phyloP scores from a whole-genome alignment of 371 early-diverging fungal species.

The Rhizopus stolonifer region DNA sequence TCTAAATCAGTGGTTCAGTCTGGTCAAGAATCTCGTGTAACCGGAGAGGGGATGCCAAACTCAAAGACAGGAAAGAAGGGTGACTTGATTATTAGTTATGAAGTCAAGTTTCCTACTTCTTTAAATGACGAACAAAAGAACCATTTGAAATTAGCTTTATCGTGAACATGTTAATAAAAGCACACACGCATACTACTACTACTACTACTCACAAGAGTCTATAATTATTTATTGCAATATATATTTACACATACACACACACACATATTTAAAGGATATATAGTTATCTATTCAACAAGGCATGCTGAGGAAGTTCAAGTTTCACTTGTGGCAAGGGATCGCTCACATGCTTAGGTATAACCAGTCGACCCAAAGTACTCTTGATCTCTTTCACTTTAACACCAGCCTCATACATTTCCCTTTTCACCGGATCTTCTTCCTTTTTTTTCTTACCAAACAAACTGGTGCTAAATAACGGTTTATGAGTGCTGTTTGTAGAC shows the following conservation, averaged over 20 bases:
- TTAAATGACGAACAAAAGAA: conserved; percentile 72
- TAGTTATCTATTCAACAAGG: conserved; percentile 34
- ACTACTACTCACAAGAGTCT: no score
- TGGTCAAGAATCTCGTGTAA: conserved; percentile 72
- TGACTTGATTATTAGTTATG: conserved; percentile 76
- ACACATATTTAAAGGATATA: no score
- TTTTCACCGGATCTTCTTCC: conserved; percentile 22
- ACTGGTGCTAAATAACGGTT: conserved; percentile 7
- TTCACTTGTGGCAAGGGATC: conserved; percentile 48
- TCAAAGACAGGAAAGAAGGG: conserved; percentile 82
- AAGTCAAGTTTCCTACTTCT: conserved; percentile 80
- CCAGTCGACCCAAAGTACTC: conserved; percentile 37
- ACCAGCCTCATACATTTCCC: conserved; percentile 40
- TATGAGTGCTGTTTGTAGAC: background rate
- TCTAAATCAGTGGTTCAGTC: conserved; percentile 66
- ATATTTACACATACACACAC: no score
- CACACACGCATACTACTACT: no score
- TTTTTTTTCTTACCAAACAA: conserved; percentile 25
- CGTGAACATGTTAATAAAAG: no score
- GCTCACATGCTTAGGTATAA: conserved; percentile 41
- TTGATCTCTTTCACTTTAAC: conserved; percentile 45
- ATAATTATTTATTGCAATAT: no score
- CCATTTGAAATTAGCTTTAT: conserved; percentile 13
- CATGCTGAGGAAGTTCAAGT: conserved; percentile 45
- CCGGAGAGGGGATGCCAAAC: conserved; percentile 93